A percentile compares a stretch with the other conserved stretches of the same genome.
phyloP scores from a whole-genome alignment of 305 asterid genomes.

The Solanum aculeatissimum region DNA sequence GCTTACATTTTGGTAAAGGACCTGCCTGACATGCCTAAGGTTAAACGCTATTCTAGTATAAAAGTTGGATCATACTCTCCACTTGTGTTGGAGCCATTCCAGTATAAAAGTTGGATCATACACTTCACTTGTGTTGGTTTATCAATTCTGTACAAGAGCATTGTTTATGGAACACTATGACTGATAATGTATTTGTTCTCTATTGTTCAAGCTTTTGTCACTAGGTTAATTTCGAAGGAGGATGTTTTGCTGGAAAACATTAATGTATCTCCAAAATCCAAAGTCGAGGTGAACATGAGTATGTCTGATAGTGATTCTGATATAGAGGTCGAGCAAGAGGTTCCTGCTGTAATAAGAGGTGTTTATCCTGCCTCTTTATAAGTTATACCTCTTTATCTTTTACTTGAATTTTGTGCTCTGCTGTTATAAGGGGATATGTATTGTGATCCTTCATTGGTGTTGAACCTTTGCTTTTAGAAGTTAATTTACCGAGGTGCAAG shows the following conservation, averaged over 20 bases:
- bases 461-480: background rate
- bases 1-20: background rate
- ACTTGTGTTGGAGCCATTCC: background rate
- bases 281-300: conserved; percentile 35
- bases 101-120: background rate
- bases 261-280: conserved; percentile 54
- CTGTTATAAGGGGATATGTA: background rate
- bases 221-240: conserved; percentile 29
- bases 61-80: background rate
- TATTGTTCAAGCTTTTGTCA: conserved; percentile 54
- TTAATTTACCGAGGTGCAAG: background rate
- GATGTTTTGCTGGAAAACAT: conserved; percentile 33
- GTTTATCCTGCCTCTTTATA: background rate
- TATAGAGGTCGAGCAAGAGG: conserved; percentile 26
- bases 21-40: background rate
- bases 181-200: background rate
- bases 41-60: background rate
- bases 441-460: background rate
- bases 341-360: conserved; percentile 12
- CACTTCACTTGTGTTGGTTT: background rate
- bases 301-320: conserved; percentile 33
- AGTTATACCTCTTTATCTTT: background rate
- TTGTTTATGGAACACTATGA: background rate
- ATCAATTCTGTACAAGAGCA: background rate
- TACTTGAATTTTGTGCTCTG: background rate